phyloP scores from a whole-genome alignment of 768 basidiomycete genomes.

The Scleroderma bovista region DNA sequence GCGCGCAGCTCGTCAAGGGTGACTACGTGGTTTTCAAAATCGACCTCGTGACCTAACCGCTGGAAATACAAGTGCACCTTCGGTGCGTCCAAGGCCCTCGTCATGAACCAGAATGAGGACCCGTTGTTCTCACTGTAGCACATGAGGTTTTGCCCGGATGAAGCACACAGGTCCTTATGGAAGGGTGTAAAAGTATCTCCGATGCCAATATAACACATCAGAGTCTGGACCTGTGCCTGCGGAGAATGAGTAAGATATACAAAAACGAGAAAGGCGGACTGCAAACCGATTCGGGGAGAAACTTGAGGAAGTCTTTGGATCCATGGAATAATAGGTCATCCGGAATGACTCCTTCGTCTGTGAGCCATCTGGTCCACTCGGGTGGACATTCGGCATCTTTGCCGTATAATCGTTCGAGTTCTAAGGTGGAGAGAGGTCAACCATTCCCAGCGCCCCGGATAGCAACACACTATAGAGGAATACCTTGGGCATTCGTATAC shows the following conservation, averaged over 20 bases:
- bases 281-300: constrained; percentile 49
- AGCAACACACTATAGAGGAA: constrained; percentile 1
- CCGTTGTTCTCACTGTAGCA: constrained; percentile 68
- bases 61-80: constrained; percentile 56
- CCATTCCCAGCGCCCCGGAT: background rate
- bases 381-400: constrained; percentile 72
- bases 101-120: constrained; percentile 87
- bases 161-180: constrained; percentile 82
- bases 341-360: constrained; percentile 44
- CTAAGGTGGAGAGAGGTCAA: constrained; percentile 27
- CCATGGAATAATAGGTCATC: constrained; percentile 45
- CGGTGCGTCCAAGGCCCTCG: constrained; percentile 51
- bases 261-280: background rate
- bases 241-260: constrained; percentile 2
- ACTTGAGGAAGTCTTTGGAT: constrained; percentile 50
- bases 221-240: constrained; percentile 62
- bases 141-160: constrained; percentile 85
- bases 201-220: constrained; percentile 83
- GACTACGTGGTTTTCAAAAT: constrained; percentile 66
- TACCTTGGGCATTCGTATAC: constrained; percentile 38
- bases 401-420: constrained; percentile 61
- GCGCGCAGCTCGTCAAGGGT: constrained; percentile 56
- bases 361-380: constrained; percentile 61
- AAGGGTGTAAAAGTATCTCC: constrained; percentile 81
- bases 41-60: constrained; percentile 40